These are phyloP conservation scores for Xylaria sp. DNA, from an alignment of 2,329 filamentous ascomycete species.

Conservation along the genomic window DNA sequence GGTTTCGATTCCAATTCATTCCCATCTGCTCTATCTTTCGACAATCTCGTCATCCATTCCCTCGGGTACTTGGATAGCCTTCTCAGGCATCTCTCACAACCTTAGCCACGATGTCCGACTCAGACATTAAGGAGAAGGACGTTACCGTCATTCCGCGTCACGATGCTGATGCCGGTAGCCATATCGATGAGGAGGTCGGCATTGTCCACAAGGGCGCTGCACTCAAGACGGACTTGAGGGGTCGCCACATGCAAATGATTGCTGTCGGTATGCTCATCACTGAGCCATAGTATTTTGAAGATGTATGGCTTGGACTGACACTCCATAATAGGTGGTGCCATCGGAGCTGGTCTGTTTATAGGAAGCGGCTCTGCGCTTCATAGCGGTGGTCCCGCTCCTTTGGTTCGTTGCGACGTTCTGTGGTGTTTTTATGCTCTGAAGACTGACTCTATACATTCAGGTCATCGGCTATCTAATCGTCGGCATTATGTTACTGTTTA, in stretches of 20 bases:
- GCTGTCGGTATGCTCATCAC: constrained; percentile 53
- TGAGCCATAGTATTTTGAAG: neutral
- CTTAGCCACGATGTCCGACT: constrained; percentile 42
- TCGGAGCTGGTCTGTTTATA: constrained; percentile 73
- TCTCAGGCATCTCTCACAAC: constrained; percentile 8
- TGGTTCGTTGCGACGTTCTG: constrained; percentile 47
- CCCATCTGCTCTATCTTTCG: constrained; percentile 7
- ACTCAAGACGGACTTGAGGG: constrained; percentile 52
- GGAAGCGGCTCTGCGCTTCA: constrained; percentile 64
- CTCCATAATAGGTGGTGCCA: constrained; percentile 53
- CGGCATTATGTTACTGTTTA: constrained; percentile 68
- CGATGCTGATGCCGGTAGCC: constrained; percentile 37
- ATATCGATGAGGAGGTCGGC: constrained; percentile 52
- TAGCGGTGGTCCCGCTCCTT: constrained; percentile 67
- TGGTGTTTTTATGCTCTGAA: neutral
- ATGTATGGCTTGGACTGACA: constrained; percentile 12
- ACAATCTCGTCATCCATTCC: constrained; percentile 16
- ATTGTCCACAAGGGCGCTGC: constrained; percentile 50
- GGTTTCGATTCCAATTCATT: constrained; percentile 15
- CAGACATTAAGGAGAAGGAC: constrained; percentile 45
- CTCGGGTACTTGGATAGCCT: constrained; percentile 14
- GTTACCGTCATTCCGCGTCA: constrained; percentile 35
- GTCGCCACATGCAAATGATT: constrained; percentile 61
- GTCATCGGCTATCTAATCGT: constrained; percentile 65
- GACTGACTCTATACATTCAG: constrained; percentile 35